phyloP scores from a whole-genome alignment of 495 filamentous ascomycete genomes.

The Penicillium ochrochloron region DNA sequence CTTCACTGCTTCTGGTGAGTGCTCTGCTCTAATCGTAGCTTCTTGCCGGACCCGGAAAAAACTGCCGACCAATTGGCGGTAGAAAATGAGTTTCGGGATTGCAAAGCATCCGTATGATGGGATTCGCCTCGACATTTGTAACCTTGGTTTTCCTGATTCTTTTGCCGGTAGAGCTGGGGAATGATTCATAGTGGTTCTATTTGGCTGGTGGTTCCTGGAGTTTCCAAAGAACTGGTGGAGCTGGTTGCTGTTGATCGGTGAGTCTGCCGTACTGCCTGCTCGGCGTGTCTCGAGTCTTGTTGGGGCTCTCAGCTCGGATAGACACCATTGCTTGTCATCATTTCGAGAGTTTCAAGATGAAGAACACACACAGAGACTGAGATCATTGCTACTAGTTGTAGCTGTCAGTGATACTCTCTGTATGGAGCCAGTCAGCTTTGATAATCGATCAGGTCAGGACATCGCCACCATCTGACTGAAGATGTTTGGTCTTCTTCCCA shows the following conservation, averaged over 20 bases:
- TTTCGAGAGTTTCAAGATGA: neutral
- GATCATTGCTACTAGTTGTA: neutral
- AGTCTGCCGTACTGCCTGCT: neutral
- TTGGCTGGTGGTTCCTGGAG: neutral
- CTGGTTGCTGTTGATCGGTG: neutral
- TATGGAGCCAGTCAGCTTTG: neutral
- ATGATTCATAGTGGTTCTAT: neutral
- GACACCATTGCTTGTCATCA: neutral
- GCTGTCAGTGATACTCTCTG: neutral
- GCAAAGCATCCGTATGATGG: neutral
- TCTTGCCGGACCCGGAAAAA: slow-evolving; percentile 18
- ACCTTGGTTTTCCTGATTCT: neutral
- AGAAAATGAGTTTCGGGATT: neutral
- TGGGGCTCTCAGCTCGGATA: neutral
- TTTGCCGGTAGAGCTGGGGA: neutral
- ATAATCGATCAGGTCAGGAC: neutral
- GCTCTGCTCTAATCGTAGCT: slow-evolving; percentile 4
- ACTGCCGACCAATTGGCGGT: slow-evolving; percentile 26
- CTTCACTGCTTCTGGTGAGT: neutral
- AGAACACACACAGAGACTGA: neutral
- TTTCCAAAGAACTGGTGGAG: neutral
- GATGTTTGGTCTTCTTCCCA: neutral
- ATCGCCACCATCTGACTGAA: neutral
- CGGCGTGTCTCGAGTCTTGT: neutral
- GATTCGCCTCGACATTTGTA: slow-evolving; percentile 1